phyloP scores from a whole-genome alignment of 345 rosid species.

The Sonneratia alba region DNA sequence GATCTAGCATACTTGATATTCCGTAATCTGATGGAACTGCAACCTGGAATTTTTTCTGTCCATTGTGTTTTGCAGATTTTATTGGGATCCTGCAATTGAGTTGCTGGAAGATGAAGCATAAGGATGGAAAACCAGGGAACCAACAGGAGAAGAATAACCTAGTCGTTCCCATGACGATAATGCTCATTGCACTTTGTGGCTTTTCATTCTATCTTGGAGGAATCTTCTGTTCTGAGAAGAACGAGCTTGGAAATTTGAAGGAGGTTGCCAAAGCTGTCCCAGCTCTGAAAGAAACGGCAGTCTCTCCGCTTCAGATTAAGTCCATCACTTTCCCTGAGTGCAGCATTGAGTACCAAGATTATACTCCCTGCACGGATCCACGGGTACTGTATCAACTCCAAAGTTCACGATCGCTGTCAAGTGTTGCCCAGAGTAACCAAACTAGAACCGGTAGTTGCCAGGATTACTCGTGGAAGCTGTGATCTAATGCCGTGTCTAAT shows the following conservation, averaged over 20 bases:
- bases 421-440: neutral
- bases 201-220: conserved; percentile 91
- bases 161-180: conserved; percentile 39
- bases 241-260: conserved; percentile 18
- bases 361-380: conserved; percentile 99
- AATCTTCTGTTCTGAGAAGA: conserved; percentile 58
- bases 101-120: conserved; percentile 53
- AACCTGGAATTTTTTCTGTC: neutral
- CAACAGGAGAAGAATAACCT: conserved; percentile 39
- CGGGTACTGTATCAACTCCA: conserved; percentile 29
- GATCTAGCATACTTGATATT: neutral
- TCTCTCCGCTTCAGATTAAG: conserved; percentile 47
- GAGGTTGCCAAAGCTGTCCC: conserved; percentile 35
- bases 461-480: neutral
- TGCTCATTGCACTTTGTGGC: conserved; percentile 52
- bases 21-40: neutral
- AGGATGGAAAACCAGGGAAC: conserved; percentile 59
- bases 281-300: conserved; percentile 37
- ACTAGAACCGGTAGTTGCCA: neutral
- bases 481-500: neutral
- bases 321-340: conserved; percentile 60
- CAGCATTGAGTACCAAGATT: conserved; percentile 73
- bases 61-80: neutral
- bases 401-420: neutral
- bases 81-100: conserved; percentile 19